A percentile compares a stretch with the other conserved stretches of the same genome.
These are phyloP conservation scores for Polyporus arcularius DNA, from an alignment of 768 basidiomycete species.

Conservation along the genomic window DNA sequence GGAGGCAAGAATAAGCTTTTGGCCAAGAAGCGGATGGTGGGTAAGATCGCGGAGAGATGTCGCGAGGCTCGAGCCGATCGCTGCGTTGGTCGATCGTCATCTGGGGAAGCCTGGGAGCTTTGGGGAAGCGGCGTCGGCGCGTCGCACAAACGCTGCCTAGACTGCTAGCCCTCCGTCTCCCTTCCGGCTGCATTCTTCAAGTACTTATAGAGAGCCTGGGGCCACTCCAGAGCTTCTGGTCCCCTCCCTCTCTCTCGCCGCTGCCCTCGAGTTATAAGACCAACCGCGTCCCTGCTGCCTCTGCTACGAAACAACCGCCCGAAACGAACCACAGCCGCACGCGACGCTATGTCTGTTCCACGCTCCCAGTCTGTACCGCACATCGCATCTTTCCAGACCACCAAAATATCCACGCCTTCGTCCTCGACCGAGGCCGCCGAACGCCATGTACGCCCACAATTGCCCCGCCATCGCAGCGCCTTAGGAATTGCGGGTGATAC, in stretches of 20 bases:
- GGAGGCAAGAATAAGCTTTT: not conserved
- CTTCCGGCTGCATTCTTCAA: not conserved
- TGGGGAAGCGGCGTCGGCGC: conserved; percentile 8
- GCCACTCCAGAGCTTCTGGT: conserved; percentile 3
- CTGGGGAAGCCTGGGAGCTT: conserved; percentile 16
- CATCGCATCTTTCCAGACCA: conserved; percentile 6
- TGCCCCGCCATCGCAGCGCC: conserved; percentile 23
- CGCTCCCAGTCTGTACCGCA: conserved; percentile 35
- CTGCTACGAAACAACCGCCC: not conserved
- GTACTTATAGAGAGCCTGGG: not conserved
- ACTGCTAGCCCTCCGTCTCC: not conserved
- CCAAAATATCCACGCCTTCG: conserved; percentile 9
- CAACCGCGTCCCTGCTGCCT: conserved; percentile 21
- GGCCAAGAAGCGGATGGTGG: not conserved
- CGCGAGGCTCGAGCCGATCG: not conserved
- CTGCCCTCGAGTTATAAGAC: conserved; percentile 19
- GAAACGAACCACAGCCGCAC: not conserved
- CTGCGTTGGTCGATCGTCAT: not conserved
- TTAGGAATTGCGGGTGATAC: conserved; percentile 15
- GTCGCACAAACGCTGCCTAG: not conserved
- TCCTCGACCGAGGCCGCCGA: conserved; percentile 3
- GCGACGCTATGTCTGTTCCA: conserved; percentile 25
- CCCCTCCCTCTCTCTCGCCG: not conserved
- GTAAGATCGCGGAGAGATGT: conserved; percentile 1
- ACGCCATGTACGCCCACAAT: conserved; percentile 24